phyloP scores from a whole-genome alignment of 1,284 basidiomycete species.

The Leccinum variabile region DNA sequence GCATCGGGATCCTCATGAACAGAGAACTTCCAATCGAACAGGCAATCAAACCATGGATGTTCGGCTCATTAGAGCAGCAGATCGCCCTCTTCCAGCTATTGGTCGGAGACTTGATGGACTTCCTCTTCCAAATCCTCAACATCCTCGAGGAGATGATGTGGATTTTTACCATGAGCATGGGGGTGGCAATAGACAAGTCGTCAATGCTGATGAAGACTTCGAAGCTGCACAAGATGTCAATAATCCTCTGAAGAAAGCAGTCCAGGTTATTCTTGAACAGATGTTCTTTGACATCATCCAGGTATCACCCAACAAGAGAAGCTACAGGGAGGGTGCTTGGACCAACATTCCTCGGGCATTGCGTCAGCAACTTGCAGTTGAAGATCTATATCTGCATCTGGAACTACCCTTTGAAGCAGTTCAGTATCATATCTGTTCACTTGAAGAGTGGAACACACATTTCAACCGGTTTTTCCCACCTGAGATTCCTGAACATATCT shows the following conservation, averaged over 20 bases:
- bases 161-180: background rate
- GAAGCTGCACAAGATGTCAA: background rate
- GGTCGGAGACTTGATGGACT: background rate
- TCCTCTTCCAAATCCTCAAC: background rate
- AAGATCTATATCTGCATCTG: background rate
- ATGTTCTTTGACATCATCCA: constrained; percentile 2
- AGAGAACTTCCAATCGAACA: background rate
- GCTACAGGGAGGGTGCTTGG: background rate
- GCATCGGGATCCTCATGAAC: background rate
- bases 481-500: background rate
- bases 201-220: background rate
- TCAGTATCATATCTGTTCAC: background rate
- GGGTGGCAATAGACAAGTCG: background rate
- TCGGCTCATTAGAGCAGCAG: background rate
- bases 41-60: background rate
- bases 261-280: background rate
- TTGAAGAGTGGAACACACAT: background rate
- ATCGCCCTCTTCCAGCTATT: background rate
- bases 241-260: background rate
- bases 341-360: background rate
- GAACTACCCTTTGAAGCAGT: background rate
- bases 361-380: background rate
- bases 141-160: background rate
- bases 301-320: background rate
- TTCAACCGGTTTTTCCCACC: background rate